Evolutionary conservation across 2,329 filamentous ascomycete genomes (phyloP).

Genomic region (Paramyrothecium sp.): DNA sequence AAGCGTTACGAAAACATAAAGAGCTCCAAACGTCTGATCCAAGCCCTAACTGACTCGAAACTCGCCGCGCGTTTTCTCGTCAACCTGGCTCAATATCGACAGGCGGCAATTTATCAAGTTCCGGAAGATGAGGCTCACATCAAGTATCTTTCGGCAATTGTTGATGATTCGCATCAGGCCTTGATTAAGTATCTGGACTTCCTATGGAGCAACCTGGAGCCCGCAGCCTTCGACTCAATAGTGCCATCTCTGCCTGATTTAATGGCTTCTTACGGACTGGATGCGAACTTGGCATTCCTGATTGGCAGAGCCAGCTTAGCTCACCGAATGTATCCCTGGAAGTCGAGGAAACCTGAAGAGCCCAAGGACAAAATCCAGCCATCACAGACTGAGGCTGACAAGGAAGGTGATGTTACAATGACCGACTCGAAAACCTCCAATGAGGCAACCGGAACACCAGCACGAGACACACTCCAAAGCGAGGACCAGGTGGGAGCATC

Average conservation of each 20-base stretch:
- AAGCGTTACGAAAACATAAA: conserved; percentile 72
- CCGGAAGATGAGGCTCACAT: conserved; percentile 74
- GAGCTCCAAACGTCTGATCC: conserved; percentile 77
- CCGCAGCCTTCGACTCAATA: conserved; percentile 72
- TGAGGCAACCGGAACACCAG: conserved; percentile 20
- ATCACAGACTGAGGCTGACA: conserved; percentile 35
- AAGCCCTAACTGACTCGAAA: conserved; percentile 72
- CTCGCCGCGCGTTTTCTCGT: conserved; percentile 83
- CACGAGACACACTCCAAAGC: conserved; percentile 19
- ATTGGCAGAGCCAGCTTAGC: conserved; percentile 75
- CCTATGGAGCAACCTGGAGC: conserved; percentile 73
- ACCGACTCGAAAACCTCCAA: conserved; percentile 29
- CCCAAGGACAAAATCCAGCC: conserved; percentile 22
- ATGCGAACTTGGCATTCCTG: conserved; percentile 79
- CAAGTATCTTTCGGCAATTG: conserved; percentile 82
- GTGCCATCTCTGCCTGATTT: conserved; percentile 75
- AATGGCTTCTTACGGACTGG: conserved; percentile 75
- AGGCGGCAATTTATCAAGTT: conserved; percentile 77
- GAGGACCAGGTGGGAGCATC: conserved; percentile 30
- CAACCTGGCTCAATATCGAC: conserved; percentile 84
- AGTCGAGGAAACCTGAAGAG: conserved; percentile 27
- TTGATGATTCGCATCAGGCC: conserved; percentile 86
- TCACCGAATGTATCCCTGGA: conserved; percentile 55
- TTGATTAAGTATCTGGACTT: conserved; percentile 88
- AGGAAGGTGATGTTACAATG: conserved; percentile 60